These are phyloP conservation scores for Pascua guehoae DNA, from an alignment of 1,284 basidiomycete species.

Conservation along the genomic window DNA sequence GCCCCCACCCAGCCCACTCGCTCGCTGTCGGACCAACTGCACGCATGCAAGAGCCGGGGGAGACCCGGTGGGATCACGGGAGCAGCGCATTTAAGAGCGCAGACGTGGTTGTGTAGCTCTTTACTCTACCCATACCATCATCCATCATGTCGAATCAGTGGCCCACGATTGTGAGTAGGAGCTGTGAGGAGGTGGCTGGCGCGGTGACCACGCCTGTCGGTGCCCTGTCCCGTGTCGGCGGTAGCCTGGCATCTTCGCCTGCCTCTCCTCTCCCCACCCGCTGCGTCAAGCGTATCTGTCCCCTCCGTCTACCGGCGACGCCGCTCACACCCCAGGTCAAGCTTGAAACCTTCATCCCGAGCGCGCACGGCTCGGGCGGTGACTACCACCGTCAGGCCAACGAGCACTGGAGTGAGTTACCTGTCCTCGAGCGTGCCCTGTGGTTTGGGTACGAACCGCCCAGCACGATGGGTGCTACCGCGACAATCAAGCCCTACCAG, in stretches of 20 bases:
- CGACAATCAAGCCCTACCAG: not conserved
- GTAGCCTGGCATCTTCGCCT: not conserved
- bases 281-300: not conserved
- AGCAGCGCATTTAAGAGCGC: too few relatives aligned
- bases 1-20: too few relatives aligned
- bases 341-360: conserved; percentile 52
- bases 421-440: not conserved
- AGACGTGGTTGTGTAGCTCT: too few relatives aligned
- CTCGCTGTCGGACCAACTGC: too few relatives aligned
- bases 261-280: not conserved
- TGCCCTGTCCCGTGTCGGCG: not conserved
- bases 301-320: not conserved
- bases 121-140: not conserved
- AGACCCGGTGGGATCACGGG: too few relatives aligned
- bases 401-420: conserved; percentile 46
- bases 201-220: not conserved
- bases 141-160: conserved; percentile 17
- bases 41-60: too few relatives aligned
- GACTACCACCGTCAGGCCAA: conserved; percentile 54
- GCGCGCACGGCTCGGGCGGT: conserved; percentile 51
- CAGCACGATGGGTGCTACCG: not conserved
- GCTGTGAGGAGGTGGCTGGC: not conserved
- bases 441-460: not conserved
- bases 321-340: conserved; percentile 25
- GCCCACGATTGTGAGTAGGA: conserved; percentile 21